Percentiles rank a stretch among this genome's conserved stretches.
These are phyloP conservation scores for Mortierella sp. DNA, from an alignment of 371 early-diverging fungal species.

Conservation along the genomic window DNA sequence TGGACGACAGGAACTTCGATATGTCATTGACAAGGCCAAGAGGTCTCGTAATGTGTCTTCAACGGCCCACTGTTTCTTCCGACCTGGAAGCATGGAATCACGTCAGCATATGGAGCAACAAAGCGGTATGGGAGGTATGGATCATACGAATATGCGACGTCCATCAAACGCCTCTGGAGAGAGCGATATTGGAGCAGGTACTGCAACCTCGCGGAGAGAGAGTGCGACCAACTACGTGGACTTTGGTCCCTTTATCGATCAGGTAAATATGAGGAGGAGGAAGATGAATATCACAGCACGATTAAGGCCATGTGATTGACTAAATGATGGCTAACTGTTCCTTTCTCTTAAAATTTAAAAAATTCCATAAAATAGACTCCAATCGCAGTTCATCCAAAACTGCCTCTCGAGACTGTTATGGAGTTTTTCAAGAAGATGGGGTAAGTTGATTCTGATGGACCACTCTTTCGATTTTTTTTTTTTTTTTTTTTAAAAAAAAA, in stretches of 20 bases:
- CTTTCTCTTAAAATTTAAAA: too few species aligned
- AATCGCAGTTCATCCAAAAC: constrained; percentile 79
- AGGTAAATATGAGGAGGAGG: constrained; percentile 37
- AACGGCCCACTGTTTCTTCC: constrained; percentile 67
- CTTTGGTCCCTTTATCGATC: constrained; percentile 82
- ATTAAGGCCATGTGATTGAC: not conserved
- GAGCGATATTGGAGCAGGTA: constrained; percentile 10
- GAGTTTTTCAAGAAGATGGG: constrained; percentile 95
- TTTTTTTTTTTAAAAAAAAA: constrained; percentile 6
- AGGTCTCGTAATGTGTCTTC: constrained; percentile 59
- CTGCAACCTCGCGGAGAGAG: constrained; percentile 11
- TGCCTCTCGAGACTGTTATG: constrained; percentile 88
- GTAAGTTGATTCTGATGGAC: constrained; percentile 29
- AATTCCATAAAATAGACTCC: constrained; percentile 68
- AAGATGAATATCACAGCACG: not conserved
- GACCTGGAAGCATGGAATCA: constrained; percentile 55
- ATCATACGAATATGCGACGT: constrained; percentile 10
- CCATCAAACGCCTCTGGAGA: not conserved
- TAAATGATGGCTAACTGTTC: too few species aligned
- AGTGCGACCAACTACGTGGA: constrained; percentile 67
- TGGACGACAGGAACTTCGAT: constrained; percentile 77
- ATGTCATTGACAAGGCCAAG: constrained; percentile 73
- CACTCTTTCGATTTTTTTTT: constrained; percentile 1
- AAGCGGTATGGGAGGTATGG: constrained; percentile 22
- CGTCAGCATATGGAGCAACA: constrained; percentile 48